A percentile compares a stretch with the other conserved stretches of the same genome.
Conservation (phyloP, 768 basidiomycete genomes). For the Collybia sordida region DNA sequence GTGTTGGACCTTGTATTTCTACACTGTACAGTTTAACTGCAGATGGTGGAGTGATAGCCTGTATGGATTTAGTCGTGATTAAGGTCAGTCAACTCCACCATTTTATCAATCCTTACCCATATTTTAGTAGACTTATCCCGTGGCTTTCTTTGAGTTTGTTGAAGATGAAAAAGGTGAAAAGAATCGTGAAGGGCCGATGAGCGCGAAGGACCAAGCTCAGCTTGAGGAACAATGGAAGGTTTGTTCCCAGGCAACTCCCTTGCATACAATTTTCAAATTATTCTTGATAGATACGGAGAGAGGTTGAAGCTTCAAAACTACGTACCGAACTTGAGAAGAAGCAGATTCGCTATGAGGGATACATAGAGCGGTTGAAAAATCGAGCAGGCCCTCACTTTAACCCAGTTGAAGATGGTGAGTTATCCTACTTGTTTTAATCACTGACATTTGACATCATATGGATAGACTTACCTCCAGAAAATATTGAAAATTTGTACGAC, state of each 20-base stretch:
- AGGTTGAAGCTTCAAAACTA: slow-evolving; percentile 58
- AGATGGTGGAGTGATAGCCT: slow-evolving; percentile 77
- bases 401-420: slow-evolving; percentile 40
- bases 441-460: slow-evolving; percentile 6
- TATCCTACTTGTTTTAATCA: slow-evolving; percentile 2
- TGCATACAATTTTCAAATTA: background rate
- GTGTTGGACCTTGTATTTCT: slow-evolving; percentile 61
- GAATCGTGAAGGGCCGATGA: slow-evolving; percentile 59
- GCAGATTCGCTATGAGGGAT: slow-evolving; percentile 50
- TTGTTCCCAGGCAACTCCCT: slow-evolving; percentile 13
- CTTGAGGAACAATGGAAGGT: slow-evolving; percentile 74
- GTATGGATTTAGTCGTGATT: slow-evolving; percentile 71
- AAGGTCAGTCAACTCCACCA: slow-evolving; percentile 42
- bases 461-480: slow-evolving; percentile 42
- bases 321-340: slow-evolving; percentile 57
- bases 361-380: slow-evolving; percentile 63
- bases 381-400: slow-evolving; percentile 49
- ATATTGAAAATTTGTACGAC: slow-evolving; percentile 58
- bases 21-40: slow-evolving; percentile 76
- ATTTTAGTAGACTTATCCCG: slow-evolving; percentile 54
- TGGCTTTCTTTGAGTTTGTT: slow-evolving; percentile 77
- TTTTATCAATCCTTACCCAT: background rate
- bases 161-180: slow-evolving; percentile 49
- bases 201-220: slow-evolving; percentile 65
- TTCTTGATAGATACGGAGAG: slow-evolving; percentile 49